Percentiles rank a stretch among this genome's conserved stretches.
Evolutionary conservation across 1,139 yeast genomes (phyloP).

Genomic region (Yamadazyma dushanensis): DNA sequence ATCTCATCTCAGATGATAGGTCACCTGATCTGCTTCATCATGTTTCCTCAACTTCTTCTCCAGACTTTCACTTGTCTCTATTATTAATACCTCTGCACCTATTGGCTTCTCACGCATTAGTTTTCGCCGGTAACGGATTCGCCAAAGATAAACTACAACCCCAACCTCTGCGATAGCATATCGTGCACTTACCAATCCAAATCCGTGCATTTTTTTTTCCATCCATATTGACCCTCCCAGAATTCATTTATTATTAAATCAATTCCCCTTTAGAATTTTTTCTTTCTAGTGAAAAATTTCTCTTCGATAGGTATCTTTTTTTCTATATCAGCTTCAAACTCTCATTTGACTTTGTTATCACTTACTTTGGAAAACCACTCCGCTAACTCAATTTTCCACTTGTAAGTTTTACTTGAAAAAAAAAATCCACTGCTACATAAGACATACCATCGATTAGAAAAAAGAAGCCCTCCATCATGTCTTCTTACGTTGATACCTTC

Average conservation of each 20-base stretch:
- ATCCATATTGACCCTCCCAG: neutral
- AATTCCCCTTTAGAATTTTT: neutral
- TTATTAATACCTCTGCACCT: conserved; percentile 3
- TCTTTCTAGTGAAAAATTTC: conserved; percentile 1
- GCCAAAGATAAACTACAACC: conserved; percentile 8
- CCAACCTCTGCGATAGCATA: neutral
- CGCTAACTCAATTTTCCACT: conserved; percentile 9
- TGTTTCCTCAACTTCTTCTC: no score
- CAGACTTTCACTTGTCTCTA: no score
- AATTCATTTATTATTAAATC: conserved; percentile 1
- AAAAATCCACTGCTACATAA: no score
- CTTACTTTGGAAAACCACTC: conserved; percentile 1
- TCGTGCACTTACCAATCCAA: neutral
- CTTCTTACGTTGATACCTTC: conserved; percentile 41
- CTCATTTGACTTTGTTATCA: neutral
- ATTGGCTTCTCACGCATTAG: conserved; percentile 3
- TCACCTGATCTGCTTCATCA: neutral
- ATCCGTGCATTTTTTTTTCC: conserved; percentile 1
- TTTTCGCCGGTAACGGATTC: conserved; percentile 13
- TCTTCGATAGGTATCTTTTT: conserved; percentile 2
- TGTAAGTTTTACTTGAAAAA: neutral
- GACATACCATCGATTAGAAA: neutral
- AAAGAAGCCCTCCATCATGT: neutral
- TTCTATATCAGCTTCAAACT: neutral
- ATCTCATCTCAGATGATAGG: neutral